Percentiles rank a stretch among this genome's conserved stretches.
phyloP scores from a whole-genome alignment of 805 yeast species.

The Candida easanensis region DNA sequence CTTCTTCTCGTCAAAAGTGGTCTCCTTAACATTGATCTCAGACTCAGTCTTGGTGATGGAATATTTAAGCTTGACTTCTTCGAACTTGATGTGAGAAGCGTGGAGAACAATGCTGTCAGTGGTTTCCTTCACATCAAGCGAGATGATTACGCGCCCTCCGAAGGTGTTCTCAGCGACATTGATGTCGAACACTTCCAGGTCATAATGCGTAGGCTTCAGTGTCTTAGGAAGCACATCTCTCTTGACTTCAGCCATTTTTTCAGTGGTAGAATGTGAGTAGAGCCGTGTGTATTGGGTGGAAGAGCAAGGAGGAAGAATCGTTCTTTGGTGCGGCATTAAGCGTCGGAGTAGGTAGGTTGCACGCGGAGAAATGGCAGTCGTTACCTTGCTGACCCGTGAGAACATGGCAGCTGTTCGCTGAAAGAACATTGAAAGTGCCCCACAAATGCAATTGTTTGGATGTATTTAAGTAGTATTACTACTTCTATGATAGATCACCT shows the following conservation, averaged over 20 bases:
- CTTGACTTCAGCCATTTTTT: constrained; percentile 13
- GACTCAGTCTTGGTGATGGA: constrained; percentile 35
- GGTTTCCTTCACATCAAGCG: constrained; percentile 47
- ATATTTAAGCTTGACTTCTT: constrained; percentile 36
- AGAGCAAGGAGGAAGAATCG: no score
- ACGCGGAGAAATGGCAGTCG: not conserved
- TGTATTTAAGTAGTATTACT: no score
- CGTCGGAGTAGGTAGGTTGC: no score
- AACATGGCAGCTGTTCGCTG: not conserved
- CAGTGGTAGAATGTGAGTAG: not conserved
- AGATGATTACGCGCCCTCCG: constrained; percentile 51
- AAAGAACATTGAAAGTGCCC: not conserved
- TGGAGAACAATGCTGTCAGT: constrained; percentile 52
- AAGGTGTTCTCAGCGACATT: constrained; percentile 55
- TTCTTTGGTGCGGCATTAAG: not conserved
- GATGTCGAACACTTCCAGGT: constrained; percentile 57
- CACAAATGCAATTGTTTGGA: no score
- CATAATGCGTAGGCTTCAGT: constrained; percentile 74
- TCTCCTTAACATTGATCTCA: constrained; percentile 26
- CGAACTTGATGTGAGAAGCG: constrained; percentile 57
- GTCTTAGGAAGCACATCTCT: constrained; percentile 53
- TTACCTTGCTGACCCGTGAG: not conserved
- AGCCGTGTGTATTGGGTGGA: not conserved
- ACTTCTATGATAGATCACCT: no score
- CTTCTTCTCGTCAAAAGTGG: constrained; percentile 43